phyloP scores from a whole-genome alignment of 176 grass and related monocot species.

The Aegilops umbellulata region DNA sequence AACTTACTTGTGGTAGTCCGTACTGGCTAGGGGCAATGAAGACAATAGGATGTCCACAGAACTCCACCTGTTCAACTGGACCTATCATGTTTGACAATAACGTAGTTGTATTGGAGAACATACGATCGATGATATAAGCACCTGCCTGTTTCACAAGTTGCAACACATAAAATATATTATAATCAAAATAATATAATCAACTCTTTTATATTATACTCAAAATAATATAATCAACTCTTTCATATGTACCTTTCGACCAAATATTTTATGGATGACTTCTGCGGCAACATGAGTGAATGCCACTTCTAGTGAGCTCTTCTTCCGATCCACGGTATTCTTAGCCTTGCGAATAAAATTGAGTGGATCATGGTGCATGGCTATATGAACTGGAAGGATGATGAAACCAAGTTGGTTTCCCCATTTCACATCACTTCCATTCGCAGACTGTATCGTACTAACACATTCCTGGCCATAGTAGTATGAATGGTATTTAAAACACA shows the following conservation, averaged over 20 bases:
- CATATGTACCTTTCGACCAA: slow-evolving; percentile 52
- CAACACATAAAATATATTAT: too few relatives aligned
- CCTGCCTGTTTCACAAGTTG: slow-evolving; percentile 38
- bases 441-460: slow-evolving; percentile 28
- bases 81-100: slow-evolving; percentile 79
- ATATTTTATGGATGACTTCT: slow-evolving; percentile 51
- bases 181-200: too few relatives aligned
- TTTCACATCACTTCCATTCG: slow-evolving; percentile 22
- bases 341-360: slow-evolving; percentile 70
- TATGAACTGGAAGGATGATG: slow-evolving; percentile 55
- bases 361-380: slow-evolving; percentile 50
- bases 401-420: slow-evolving; percentile 73
- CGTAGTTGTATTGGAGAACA: slow-evolving; percentile 53
- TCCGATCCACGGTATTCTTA: slow-evolving; percentile 53
- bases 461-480: slow-evolving; percentile 41
- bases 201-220: too few relatives aligned
- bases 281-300: slow-evolving; percentile 52
- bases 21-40: slow-evolving; percentile 80
- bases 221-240: too few relatives aligned
- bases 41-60: slow-evolving; percentile 64
- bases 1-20: slow-evolving; percentile 69
- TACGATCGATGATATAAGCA: slow-evolving; percentile 5
- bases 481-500: too few relatives aligned
- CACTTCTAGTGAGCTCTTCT: slow-evolving; percentile 72
- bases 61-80: slow-evolving; percentile 61